These are phyloP conservation scores for Eutrema yunnanense DNA, from an alignment of 345 rosid genomes.

Conservation along the genomic window DNA sequence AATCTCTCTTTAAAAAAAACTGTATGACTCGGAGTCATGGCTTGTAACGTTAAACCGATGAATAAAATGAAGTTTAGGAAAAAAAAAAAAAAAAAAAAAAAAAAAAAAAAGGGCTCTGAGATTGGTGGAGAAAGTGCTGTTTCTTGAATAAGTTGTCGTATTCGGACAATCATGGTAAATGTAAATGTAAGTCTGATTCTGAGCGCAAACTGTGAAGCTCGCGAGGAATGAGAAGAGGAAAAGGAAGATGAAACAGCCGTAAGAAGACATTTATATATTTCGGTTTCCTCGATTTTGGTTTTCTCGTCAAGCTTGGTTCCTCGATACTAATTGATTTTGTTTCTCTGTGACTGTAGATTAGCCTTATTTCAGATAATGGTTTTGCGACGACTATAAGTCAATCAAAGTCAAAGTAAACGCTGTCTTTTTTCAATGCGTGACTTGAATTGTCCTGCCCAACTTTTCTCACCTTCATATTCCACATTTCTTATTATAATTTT, in stretches of 20 bases:
- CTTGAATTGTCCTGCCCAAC: no score
- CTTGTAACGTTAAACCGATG: no score
- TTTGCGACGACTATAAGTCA: no score
- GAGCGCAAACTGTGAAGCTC: conserved; percentile 17
- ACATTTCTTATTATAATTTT: no score
- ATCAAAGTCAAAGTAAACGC: no score
- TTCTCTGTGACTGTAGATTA: no score
- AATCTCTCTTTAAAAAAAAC: no score
- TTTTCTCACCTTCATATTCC: neutral
- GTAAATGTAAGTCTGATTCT: neutral
- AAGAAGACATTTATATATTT: neutral
- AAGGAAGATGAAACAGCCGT: neutral
- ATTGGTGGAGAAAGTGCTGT: conserved; percentile 34
- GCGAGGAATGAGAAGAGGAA: neutral
- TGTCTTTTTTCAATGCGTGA: no score
- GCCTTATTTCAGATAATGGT: no score
- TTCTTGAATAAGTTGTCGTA: conserved; percentile 20
- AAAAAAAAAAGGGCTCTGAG: conserved; percentile 34
- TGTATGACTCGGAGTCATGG: no score
- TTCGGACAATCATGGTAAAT: neutral
- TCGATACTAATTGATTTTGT: neutral
- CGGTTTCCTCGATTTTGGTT: neutral
- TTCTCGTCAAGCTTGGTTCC: neutral
- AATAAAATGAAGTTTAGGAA: no score
- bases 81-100: neutral